These are phyloP conservation scores for Paecilomyces fulvus DNA, from an alignment of 2,329 filamentous ascomycete species.

Conservation along the genomic window DNA sequence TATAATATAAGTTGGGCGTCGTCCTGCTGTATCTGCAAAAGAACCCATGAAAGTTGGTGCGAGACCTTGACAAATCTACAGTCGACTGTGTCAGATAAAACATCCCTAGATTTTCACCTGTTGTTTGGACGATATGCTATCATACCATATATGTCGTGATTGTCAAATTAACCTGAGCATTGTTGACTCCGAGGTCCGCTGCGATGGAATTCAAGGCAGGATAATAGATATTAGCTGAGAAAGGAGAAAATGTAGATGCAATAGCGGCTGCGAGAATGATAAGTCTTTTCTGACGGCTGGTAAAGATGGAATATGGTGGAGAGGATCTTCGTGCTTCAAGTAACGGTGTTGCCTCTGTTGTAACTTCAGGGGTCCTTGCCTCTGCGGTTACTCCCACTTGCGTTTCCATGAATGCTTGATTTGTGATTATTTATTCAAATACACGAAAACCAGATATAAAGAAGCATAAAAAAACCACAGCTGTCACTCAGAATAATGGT, in stretches of 20 bases:
- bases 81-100: background rate
- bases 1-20: constrained; percentile 41
- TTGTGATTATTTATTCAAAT: too few species aligned
- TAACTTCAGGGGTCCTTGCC: too few species aligned
- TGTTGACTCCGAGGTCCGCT: constrained; percentile 18
- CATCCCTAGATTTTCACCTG: background rate
- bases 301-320: background rate
- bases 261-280: constrained; percentile 31
- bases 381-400: too few species aligned
- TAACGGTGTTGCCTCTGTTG: background rate
- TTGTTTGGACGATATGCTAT: background rate
- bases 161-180: constrained; percentile 20
- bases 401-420: too few species aligned
- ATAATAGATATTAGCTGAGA: constrained; percentile 38
- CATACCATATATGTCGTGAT: constrained; percentile 28
- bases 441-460: too few species aligned
- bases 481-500: too few species aligned
- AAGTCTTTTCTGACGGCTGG: constrained; percentile 20
- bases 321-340: background rate
- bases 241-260: constrained; percentile 34
- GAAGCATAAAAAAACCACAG: too few species aligned
- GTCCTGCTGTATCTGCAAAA: constrained; percentile 39
- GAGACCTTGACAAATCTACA: constrained; percentile 42
- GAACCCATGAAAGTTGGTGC: constrained; percentile 41
- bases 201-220: constrained; percentile 29